Evolutionary conservation across 106 monocot species (phyloP), one percentile per base, ranked within the genome.

Genomic region (Posidonia australis): DNA sequence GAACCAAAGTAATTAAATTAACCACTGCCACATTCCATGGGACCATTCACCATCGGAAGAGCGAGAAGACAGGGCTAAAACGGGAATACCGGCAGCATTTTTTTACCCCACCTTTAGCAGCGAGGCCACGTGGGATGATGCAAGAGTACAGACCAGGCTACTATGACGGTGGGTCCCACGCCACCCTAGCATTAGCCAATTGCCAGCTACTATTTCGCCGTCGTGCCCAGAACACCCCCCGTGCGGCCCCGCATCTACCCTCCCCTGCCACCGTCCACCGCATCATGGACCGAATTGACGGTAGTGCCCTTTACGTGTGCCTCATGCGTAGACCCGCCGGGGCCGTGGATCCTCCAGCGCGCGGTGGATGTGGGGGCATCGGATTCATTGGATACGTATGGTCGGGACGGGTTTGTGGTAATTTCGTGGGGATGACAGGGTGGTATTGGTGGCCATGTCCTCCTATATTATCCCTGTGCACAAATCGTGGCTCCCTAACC

Each of bases 61-160:
- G n/a, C n/a, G n/a, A n/a, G n/a, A n/a, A n/a, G n/a, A n/a, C n/a
- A 19, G 49, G 49, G 49, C n/a, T 51, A 51, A 14, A 19, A 51
- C 16, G 49, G 49, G 49, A 51, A 51, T 51, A 51, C 7, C 9
- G n/a, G 16, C 1, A 9, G 20, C n/a, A 51, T 51, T 18, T 51
- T 51, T 51, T 6, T 14, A 17, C 20, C 49, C 1, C 0, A 3
- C n/a, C 17, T 56, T 13, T 12, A 29, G 28, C 58, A 58, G 29
- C 58, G 30, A 58, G 24, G 58, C 58, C 58, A 58, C 58, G 58
- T 29, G 58, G 58, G 58, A 32, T 22, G 53, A 54, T 11, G 23
- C 12, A 19, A 5, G 21, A 53, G 2, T 19, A 53, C 53, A 9
- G 22, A 10, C 19, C 13, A 45, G 48, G 48, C 13, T 11, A 13